Conservation (phyloP, 192 early-diverging fungal species). For the Tieghemiomyces parasiticus region DNA sequence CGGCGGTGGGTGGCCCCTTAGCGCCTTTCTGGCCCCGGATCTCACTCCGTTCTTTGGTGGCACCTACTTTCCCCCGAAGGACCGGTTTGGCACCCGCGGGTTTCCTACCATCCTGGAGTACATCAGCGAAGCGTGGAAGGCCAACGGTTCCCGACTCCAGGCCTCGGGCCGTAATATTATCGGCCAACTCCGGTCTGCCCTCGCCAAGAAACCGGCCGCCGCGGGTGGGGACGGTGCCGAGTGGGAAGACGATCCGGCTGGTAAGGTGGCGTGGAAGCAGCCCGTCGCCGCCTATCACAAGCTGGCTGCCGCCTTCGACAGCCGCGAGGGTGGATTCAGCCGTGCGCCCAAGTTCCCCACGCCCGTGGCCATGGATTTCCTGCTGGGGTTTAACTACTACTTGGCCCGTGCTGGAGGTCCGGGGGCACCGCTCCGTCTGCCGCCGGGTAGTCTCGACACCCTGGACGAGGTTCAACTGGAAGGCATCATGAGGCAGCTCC, state of each 20-base stretch:
- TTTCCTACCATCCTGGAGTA: conserved; percentile 16
- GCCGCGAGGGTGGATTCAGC: conserved; percentile 36
- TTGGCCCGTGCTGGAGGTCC: no score
- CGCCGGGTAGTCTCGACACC: conserved; percentile 4
- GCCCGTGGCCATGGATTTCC: conserved; percentile 35
- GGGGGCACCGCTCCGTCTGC: conserved; percentile 2
- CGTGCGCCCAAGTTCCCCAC: conserved; percentile 46
- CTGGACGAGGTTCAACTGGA: neutral
- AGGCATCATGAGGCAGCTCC: no score
- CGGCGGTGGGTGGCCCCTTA: conserved; percentile 58
- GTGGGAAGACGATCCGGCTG: neutral
- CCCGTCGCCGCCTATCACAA: conserved; percentile 23
- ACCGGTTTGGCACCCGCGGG: conserved; percentile 16
- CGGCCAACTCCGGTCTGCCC: neutral
- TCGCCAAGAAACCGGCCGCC: neutral
- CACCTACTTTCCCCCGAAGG: conserved; percentile 20
- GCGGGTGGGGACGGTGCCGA: neutral
- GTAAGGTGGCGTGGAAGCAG: neutral
- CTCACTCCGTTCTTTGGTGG: conserved; percentile 24
- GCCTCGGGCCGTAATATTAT: neutral
- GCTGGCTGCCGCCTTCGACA: conserved; percentile 25
- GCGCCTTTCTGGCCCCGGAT: conserved; percentile 39
- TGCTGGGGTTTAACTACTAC: conserved; percentile 29
- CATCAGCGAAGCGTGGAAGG: conserved; percentile 13
- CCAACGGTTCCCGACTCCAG: neutral